A percentile compares a stretch with the other conserved stretches of the same genome.
phyloP scores from a whole-genome alignment of 2,329 filamentous ascomycete species.

The Hymenoscyphus occultus region DNA sequence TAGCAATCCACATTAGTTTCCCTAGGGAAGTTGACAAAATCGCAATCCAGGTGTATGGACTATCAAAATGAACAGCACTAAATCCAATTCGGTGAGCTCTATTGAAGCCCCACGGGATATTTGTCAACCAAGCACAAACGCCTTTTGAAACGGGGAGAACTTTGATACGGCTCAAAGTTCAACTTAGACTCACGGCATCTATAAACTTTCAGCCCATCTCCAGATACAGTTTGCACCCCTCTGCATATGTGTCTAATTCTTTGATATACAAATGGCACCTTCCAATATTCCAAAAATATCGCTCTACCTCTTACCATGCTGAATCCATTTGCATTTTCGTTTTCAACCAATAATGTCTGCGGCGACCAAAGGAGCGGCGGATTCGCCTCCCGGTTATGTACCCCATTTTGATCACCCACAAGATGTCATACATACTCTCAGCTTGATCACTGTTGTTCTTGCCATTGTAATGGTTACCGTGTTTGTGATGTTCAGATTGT shows the following conservation, averaged over 20 bases:
- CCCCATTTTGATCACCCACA: neutral
- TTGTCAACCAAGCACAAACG: neutral
- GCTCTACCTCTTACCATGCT: neutral
- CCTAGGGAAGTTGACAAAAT: neutral
- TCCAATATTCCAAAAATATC: neutral
- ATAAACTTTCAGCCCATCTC: neutral
- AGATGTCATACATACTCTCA: neutral
- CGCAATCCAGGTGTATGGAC: too few species aligned
- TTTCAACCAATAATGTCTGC: neutral
- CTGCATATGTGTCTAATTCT: neutral
- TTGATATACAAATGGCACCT: neutral
- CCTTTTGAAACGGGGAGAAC: neutral
- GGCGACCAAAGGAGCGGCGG: neutral
- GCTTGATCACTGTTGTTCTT: neutral
- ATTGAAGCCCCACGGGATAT: neutral
- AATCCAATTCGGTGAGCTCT: neutral
- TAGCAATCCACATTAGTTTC: neutral
- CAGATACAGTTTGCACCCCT: neutral
- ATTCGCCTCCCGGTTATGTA: neutral
- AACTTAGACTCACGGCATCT: neutral
- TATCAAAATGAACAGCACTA: too few species aligned
- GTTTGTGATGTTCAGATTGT: slow-evolving; percentile 1
- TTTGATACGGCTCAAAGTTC: neutral
- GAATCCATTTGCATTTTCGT: neutral
- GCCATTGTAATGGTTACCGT: neutral